phyloP scores from a whole-genome alignment of 2,329 filamentous ascomycete species.

The Fusarium bulbicola region DNA sequence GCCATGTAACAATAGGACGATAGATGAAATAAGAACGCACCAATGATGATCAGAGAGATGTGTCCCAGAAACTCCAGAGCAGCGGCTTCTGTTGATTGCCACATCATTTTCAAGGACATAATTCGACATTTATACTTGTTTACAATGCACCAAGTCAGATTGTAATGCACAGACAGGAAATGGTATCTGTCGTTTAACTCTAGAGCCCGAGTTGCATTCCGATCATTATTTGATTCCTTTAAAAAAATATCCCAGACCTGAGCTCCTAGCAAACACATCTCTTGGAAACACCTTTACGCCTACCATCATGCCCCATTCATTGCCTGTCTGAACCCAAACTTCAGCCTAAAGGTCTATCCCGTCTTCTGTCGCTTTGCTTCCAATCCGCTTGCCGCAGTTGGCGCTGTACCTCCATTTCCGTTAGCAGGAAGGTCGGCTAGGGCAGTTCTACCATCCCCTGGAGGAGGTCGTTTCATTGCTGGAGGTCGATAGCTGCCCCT shows the following conservation, averaged over 20 bases:
- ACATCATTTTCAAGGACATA: background rate
- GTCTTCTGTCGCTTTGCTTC: slow-evolving; percentile 65
- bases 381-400: slow-evolving; percentile 39
- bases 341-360: slow-evolving; percentile 38
- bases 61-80: background rate
- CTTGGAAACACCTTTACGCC: slow-evolving; percentile 27
- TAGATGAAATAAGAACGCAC: background rate
- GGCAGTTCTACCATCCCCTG: slow-evolving; percentile 53
- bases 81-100: background rate
- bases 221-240: slow-evolving; percentile 12
- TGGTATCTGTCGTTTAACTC: background rate
- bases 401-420: slow-evolving; percentile 37
- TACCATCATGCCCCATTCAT: slow-evolving; percentile 11
- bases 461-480: slow-evolving; percentile 64
- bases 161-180: slow-evolving; percentile 4
- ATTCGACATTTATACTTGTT: background rate
- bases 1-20: slow-evolving; percentile 22
- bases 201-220: slow-evolving; percentile 5
- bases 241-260: slow-evolving; percentile 26
- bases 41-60: background rate
- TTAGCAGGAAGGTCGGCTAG: slow-evolving; percentile 63
- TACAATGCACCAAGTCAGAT: background rate
- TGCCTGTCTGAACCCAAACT: background rate
- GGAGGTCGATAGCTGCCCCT: slow-evolving; percentile 67
- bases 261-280: slow-evolving; percentile 32